A percentile compares a stretch with the other conserved stretches of the same genome.
These are phyloP conservation scores for Gossypium sturtianum DNA, from an alignment of 345 rosid species.

Conservation along the genomic window DNA sequence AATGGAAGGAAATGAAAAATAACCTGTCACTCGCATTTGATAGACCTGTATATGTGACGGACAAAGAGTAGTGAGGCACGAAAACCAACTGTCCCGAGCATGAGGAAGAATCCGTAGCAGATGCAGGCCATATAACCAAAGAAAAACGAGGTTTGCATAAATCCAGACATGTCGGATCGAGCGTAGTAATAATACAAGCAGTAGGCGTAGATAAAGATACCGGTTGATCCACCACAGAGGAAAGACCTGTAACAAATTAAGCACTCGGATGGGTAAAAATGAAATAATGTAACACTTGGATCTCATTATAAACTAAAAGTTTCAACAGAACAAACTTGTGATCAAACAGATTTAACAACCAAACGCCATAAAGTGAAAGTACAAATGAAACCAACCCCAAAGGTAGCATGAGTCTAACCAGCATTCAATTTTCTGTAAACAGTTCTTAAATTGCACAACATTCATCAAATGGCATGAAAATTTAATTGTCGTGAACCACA, in stretches of 20 bases:
- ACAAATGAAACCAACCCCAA: not conserved
- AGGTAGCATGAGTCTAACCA: not conserved
- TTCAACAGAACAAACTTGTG: not conserved
- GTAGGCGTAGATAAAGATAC: slow-evolving; percentile 61
- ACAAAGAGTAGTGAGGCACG: slow-evolving; percentile 64
- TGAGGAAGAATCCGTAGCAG: slow-evolving; percentile 78
- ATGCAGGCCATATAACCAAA: slow-evolving; percentile 88
- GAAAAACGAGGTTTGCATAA: slow-evolving; percentile 87
- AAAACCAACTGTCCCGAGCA: slow-evolving; percentile 79
- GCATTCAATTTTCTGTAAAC: not conserved
- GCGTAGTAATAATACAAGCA: slow-evolving; percentile 76
- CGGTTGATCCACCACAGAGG: slow-evolving; percentile 77
- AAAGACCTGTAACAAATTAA: slow-evolving; percentile 50
- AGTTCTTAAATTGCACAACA: not conserved
- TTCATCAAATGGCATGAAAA: not conserved
- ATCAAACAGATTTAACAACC: not conserved
- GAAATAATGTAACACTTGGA: not conserved
- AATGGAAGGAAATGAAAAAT: slow-evolving; percentile 3
- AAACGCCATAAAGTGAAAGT: not conserved
- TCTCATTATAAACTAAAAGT: not conserved
- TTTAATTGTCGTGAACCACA: not conserved
- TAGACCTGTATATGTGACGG: slow-evolving; percentile 73
- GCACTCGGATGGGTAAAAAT: not conserved
- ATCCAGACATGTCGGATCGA: slow-evolving; percentile 75
- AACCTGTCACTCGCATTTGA: slow-evolving; percentile 60